Conservation (phyloP, 2,329 filamentous ascomycete genomes). For the Lasiodiplodia sp. region DNA sequence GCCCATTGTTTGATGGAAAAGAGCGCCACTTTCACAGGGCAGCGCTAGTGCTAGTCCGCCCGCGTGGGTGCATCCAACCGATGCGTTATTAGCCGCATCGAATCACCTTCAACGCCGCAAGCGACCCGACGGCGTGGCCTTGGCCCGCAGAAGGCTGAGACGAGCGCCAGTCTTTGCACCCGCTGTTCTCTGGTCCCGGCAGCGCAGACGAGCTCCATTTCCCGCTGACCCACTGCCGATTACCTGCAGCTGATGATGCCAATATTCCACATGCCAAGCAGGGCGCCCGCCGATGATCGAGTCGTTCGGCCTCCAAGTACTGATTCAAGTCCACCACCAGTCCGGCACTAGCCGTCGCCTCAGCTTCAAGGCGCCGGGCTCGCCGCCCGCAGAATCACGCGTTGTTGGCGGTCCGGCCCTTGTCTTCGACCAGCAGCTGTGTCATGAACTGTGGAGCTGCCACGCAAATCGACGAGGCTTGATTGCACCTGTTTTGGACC, state of each 20-base stretch:
- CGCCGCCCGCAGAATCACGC: not conserved
- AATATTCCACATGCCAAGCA: not conserved
- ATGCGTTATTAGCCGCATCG: not conserved
- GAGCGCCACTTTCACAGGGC: not conserved
- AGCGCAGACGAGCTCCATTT: no score
- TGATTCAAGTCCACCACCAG: slow-evolving; percentile 1
- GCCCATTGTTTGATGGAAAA: not conserved
- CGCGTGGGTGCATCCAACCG: not conserved
- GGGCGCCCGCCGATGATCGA: not conserved
- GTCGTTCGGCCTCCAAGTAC: not conserved
- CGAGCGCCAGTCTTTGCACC: not conserved
- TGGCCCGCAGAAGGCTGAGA: not conserved
- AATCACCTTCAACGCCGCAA: not conserved
- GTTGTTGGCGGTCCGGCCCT: not conserved
- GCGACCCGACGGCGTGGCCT: slow-evolving; percentile 8
- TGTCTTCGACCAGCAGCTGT: not conserved
- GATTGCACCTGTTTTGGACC: slow-evolving; percentile 4
- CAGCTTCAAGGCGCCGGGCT: not conserved
- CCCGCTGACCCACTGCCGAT: not conserved
- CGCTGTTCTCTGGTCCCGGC: not conserved
- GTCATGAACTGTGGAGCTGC: slow-evolving; percentile 13
- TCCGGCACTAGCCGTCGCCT: slow-evolving; percentile 5
- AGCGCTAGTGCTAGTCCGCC: not conserved
- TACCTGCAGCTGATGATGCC: no score
- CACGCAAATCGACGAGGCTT: slow-evolving; percentile 12